These are phyloP conservation scores for Penicillium diatomitis DNA, from an alignment of 495 filamentous ascomycete genomes.

Conservation along the genomic window DNA sequence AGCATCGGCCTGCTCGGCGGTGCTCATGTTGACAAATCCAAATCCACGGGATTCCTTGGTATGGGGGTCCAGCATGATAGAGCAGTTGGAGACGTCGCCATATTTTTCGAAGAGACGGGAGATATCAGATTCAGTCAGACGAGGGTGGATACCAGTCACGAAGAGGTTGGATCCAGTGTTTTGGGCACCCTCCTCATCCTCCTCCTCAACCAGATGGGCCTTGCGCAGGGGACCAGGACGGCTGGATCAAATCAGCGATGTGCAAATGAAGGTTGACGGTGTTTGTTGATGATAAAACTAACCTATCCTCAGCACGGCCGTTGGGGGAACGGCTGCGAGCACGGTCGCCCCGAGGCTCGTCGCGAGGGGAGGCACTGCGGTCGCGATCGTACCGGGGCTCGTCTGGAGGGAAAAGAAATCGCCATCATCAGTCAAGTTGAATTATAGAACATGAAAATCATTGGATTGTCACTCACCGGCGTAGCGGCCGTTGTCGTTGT, in stretches of 20 bases:
- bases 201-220: conserved; percentile 42
- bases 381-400: conserved; percentile 79
- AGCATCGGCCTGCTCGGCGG: conserved; percentile 85
- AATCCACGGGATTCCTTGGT: conserved; percentile 98
- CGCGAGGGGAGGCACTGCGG: conserved; percentile 88
- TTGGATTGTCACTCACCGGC: conserved; percentile 53
- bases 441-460: background rate
- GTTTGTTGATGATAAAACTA: conserved; percentile 25
- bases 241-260: background rate
- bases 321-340: conserved; percentile 70
- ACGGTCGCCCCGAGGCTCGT: conserved; percentile 60
- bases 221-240: conserved; percentile 23
- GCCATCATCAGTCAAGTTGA: background rate
- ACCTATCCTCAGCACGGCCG: conserved; percentile 64
- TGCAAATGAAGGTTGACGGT: background rate
- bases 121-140: conserved; percentile 83
- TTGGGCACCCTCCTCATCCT: conserved; percentile 69
- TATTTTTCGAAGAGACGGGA: conserved; percentile 97
- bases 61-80: conserved; percentile 98
- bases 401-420: conserved; percentile 35
- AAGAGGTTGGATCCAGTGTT: conserved; percentile 98
- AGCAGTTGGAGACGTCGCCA: conserved; percentile 95
- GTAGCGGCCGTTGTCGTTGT: conserved; percentile 76
- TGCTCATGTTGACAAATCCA: conserved; percentile 98
- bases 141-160: conserved; percentile 95